Conservation (phyloP, 169 alveolate species). For the Cystoisospora suis region DNA sequence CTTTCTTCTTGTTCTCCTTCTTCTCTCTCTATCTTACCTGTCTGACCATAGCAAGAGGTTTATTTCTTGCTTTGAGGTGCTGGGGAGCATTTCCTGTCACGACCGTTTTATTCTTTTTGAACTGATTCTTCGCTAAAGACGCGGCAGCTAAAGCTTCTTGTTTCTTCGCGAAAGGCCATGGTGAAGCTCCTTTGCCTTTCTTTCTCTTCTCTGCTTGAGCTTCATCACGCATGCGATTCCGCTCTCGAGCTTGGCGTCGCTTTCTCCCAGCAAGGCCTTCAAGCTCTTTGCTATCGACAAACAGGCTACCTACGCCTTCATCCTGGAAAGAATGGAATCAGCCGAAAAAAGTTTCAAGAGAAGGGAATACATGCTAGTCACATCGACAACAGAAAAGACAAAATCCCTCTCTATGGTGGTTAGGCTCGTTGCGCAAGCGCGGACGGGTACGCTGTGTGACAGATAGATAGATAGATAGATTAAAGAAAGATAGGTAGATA, state of each 20-base stretch:
- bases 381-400: no score
- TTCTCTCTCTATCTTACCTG: constrained; percentile 2
- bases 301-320: no score
- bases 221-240: constrained; percentile 28
- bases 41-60: constrained; percentile 39
- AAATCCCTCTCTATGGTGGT: no score
- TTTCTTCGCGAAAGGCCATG: not conserved
- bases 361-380: no score
- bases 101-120: not conserved
- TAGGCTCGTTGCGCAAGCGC: no score
- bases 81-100: constrained; percentile 30
- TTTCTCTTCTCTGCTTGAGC: not conserved
- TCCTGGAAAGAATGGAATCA: no score
- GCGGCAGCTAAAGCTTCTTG: not conserved
- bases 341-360: no score
- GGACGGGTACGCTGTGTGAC: no score
- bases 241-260: constrained; percentile 48
- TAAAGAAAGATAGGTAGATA: no score
- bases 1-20: no score
- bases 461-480: no score
- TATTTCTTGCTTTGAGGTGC: constrained; percentile 29
- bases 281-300: constrained; percentile 16
- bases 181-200: not conserved
- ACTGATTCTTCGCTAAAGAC: not conserved
- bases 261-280: constrained; percentile 55